Evolutionary conservation across 2,329 filamentous ascomycete species (phyloP).

Genomic region (Ophiostoma sp.): DNA sequence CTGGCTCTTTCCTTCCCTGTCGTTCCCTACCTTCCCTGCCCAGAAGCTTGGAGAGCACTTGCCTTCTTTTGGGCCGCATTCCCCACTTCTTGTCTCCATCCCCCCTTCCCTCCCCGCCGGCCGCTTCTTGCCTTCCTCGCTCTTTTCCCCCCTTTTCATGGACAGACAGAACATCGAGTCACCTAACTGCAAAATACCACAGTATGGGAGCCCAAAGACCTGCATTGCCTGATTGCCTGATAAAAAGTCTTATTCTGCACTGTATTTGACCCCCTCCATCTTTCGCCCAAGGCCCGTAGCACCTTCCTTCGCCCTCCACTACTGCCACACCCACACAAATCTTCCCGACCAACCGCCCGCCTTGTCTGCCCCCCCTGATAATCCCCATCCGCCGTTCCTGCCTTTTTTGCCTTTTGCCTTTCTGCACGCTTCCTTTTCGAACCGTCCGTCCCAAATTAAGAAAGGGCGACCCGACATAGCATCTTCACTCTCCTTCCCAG

Average conservation of each 20-base stretch:
- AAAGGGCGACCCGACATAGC: conserved; percentile 21
- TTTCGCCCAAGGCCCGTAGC: conserved; percentile 4
- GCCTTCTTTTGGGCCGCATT: background rate
- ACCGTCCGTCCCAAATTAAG: conserved; percentile 18
- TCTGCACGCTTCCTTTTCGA: conserved; percentile 2
- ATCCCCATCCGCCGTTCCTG: conserved; percentile 13
- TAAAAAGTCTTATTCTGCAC: conserved; percentile 1
- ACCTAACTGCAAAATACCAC: background rate
- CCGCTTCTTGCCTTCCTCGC: conserved; percentile 10
- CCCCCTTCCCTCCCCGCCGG: conserved; percentile 12
- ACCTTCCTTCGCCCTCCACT: conserved; percentile 17
- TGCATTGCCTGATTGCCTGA: background rate
- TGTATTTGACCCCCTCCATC: conserved; percentile 10
- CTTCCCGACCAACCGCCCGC: conserved; percentile 25
- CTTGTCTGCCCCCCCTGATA: conserved; percentile 19
- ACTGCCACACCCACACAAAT: conserved; percentile 21
- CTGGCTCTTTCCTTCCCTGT: conserved; percentile 9
- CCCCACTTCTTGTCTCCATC: conserved; percentile 3
- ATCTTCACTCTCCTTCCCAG: background rate
- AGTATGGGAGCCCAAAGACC: background rate
- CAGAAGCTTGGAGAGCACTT: background rate
- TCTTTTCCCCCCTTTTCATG: conserved; percentile 1
- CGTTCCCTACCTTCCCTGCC: background rate
- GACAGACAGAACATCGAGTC: conserved; percentile 4
- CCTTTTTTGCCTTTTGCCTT: conserved; percentile 12